phyloP scores from a whole-genome alignment of 768 basidiomycete genomes.

The Boletus sp. region DNA sequence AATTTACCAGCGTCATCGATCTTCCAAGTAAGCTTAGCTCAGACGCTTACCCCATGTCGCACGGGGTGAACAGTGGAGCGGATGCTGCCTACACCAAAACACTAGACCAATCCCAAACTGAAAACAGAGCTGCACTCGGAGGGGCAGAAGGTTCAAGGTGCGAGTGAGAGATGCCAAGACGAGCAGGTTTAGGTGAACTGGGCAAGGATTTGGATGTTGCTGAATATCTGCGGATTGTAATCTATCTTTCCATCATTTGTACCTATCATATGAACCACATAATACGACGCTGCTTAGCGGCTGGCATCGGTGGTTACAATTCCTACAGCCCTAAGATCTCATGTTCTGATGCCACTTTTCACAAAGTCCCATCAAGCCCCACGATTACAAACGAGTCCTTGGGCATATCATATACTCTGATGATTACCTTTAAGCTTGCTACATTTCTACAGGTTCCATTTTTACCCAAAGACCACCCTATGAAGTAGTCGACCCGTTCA shows the following conservation, averaged over 20 bases:
- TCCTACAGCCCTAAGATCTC: background rate
- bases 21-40: constrained; percentile 17
- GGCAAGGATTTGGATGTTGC: background rate
- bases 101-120: background rate
- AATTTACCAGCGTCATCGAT: constrained; percentile 21
- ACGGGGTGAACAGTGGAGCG: background rate
- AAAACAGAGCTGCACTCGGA: too few relatives aligned
- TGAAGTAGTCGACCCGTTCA: background rate
- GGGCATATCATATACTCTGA: background rate
- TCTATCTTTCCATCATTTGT: background rate
- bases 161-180: background rate
- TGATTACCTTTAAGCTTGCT: background rate
- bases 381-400: background rate
- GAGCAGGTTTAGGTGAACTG: background rate
- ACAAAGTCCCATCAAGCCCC: background rate
- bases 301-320: background rate
- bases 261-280: background rate
- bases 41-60: background rate
- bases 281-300: background rate
- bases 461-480: constrained; percentile 49
- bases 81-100: background rate
- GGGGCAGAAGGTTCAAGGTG: background rate
- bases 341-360: background rate
- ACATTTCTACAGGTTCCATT: constrained; percentile 34
- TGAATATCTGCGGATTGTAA: background rate